phyloP scores from a whole-genome alignment of 129 eudicot genomes.

The Chrysanthemum lavandulifolium region DNA sequence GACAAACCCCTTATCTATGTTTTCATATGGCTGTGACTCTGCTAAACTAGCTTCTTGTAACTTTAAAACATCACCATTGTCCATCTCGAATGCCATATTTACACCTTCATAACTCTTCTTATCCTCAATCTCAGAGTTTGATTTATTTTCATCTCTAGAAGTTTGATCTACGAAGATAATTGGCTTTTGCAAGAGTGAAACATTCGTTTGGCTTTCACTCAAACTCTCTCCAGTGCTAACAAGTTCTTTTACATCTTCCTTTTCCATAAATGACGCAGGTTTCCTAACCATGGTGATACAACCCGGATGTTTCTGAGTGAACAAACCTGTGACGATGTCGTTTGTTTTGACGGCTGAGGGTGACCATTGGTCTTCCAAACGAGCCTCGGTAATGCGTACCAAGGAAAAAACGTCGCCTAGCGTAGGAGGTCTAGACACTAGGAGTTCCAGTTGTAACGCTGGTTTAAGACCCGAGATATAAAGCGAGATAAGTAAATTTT shows the following conservation, averaged over 20 bases:
- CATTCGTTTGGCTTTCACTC: conserved; percentile 11
- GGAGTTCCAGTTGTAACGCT: too few species aligned
- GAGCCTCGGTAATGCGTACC: too few species aligned
- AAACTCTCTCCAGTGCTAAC: conserved; percentile 21
- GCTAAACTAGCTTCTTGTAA: conserved; percentile 14
- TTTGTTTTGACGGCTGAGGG: too few species aligned
- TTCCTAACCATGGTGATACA: conserved; percentile 64
- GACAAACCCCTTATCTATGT: background rate
- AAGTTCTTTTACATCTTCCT: conserved; percentile 28
- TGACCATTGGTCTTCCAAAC: too few species aligned
- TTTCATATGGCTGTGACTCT: conserved; percentile 29
- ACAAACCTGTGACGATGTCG: too few species aligned
- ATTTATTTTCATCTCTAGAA: conserved; percentile 14
- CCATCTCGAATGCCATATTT: conserved; percentile 22
- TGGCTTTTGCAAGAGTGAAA: conserved; percentile 34
- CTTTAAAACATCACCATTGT: conserved; percentile 11
- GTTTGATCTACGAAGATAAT: conserved; percentile 17
- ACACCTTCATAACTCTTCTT: conserved; percentile 22
- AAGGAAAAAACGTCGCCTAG: too few species aligned
- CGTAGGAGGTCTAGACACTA: too few species aligned
- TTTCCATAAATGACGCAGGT: conserved; percentile 44
- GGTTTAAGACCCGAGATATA: too few species aligned
- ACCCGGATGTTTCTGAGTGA: conserved; percentile 15
- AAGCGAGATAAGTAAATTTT: too few species aligned
- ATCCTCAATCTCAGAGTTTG: conserved; percentile 25